Evolutionary conservation across 176 grass and related monocot species (phyloP).

Genomic region (Puya raimondii): DNA sequence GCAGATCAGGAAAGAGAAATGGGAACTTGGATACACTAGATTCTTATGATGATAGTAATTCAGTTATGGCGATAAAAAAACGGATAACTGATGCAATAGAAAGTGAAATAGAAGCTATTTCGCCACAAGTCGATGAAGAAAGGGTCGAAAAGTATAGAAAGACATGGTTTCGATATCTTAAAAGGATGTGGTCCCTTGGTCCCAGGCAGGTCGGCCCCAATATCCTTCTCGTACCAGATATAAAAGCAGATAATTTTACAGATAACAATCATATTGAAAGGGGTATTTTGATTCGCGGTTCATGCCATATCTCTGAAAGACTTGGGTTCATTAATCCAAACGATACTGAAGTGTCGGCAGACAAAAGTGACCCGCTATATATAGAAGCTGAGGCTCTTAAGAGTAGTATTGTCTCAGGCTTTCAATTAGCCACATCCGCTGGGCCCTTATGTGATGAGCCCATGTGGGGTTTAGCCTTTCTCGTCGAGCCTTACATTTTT

Average conservation of each 20-base stretch:
- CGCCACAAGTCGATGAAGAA: slow-evolving; percentile 42
- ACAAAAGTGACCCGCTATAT: slow-evolving; percentile 33
- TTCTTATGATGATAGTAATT: slow-evolving; percentile 45
- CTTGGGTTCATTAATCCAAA: slow-evolving; percentile 36
- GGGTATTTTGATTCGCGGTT: slow-evolving; percentile 39
- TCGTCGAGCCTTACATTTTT: slow-evolving; percentile 72
- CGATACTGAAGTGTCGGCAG: slow-evolving; percentile 9
- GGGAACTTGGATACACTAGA: slow-evolving; percentile 20
- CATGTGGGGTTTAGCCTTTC: slow-evolving; percentile 77
- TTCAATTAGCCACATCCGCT: slow-evolving; percentile 67
- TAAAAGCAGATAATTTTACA: slow-evolving; percentile 15
- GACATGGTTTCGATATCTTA: slow-evolving; percentile 42
- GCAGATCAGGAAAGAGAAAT: slow-evolving; percentile 39
- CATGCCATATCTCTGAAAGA: slow-evolving; percentile 61
- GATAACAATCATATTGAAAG: slow-evolving; percentile 22
- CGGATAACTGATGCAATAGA: slow-evolving; percentile 59
- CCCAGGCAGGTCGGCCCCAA: slow-evolving; percentile 73
- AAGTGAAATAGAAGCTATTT: slow-evolving; percentile 52
- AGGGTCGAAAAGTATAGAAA: slow-evolving; percentile 47
- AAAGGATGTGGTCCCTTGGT: slow-evolving; percentile 62
- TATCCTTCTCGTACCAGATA: slow-evolving; percentile 46
- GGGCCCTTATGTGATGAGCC: slow-evolving; percentile 91
- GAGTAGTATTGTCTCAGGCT: slow-evolving; percentile 72
- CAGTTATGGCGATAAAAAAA: slow-evolving; percentile 38
- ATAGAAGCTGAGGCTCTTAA: slow-evolving; percentile 53